These are phyloP conservation scores for Mortierella antarctica DNA, from an alignment of 192 early-diverging fungal genomes.

Conservation along the genomic window DNA sequence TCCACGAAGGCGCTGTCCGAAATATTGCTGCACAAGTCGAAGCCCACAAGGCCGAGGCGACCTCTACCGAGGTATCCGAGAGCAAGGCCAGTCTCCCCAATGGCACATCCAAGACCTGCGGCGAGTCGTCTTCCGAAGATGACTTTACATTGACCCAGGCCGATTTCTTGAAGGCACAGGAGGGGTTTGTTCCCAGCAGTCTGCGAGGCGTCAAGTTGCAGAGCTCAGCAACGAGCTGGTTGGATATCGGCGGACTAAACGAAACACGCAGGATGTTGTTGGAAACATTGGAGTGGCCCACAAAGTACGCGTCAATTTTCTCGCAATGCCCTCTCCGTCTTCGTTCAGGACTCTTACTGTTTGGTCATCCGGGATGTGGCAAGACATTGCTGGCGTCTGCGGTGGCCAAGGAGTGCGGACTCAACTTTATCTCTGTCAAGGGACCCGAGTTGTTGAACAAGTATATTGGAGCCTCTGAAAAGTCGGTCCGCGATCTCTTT, in stretches of 20 bases:
- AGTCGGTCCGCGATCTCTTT: slow-evolving; percentile 93
- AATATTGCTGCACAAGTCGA: slow-evolving; percentile 56
- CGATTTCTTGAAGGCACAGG: slow-evolving; percentile 80
- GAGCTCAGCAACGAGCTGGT: slow-evolving; percentile 81
- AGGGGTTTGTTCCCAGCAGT: slow-evolving; percentile 83
- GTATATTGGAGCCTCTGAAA: slow-evolving; percentile 98
- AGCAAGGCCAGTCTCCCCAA: neutral
- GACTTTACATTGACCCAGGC: slow-evolving; percentile 61
- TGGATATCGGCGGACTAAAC: slow-evolving; percentile 89
- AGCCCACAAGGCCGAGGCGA: slow-evolving; percentile 26
- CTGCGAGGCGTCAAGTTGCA: slow-evolving; percentile 84
- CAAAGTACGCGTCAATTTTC: slow-evolving; percentile 92
- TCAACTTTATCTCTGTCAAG: slow-evolving; percentile 98
- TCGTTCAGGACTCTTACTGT: slow-evolving; percentile 92
- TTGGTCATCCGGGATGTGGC: slow-evolving; percentile 98
- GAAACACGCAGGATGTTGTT: slow-evolving; percentile 83
- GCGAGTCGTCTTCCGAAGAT: slow-evolving; percentile 23
- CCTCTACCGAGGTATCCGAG: neutral
- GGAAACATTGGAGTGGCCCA: slow-evolving; percentile 96
- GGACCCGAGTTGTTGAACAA: slow-evolving; percentile 98
- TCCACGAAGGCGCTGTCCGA: slow-evolving; percentile 83
- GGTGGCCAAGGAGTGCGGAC: slow-evolving; percentile 94
- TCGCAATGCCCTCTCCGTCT: slow-evolving; percentile 87
- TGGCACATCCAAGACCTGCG: neutral
- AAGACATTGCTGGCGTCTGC: slow-evolving; percentile 97